A percentile compares a stretch with the other conserved stretches of the same genome.
Conservation (phyloP, 1,284 basidiomycete genomes). For the Anthracocystis walkeri region DNA sequence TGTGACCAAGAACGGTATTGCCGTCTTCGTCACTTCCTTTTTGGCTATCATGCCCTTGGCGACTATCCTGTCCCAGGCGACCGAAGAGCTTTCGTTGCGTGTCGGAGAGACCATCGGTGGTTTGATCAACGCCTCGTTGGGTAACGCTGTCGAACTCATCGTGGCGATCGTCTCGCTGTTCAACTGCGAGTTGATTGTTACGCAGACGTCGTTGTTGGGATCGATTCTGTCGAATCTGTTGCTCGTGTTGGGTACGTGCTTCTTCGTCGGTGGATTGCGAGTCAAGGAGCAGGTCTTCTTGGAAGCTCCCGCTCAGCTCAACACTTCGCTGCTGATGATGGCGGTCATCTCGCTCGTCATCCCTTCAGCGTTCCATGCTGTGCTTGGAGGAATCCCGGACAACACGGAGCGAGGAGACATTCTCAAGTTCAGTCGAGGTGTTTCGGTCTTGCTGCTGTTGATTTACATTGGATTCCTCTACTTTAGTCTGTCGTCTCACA, state of each 20-base stretch:
- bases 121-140: slow-evolving; percentile 63
- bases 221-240: slow-evolving; percentile 62
- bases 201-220: slow-evolving; percentile 61
- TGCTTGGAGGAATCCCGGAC: slow-evolving; percentile 53
- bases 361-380: slow-evolving; percentile 62
- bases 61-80: slow-evolving; percentile 58
- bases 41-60: slow-evolving; percentile 64
- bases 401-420: slow-evolving; percentile 54
- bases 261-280: slow-evolving; percentile 62
- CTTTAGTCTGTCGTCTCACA: slow-evolving; percentile 56
- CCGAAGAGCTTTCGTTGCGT: slow-evolving; percentile 62
- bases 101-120: slow-evolving; percentile 65
- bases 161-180: slow-evolving; percentile 65
- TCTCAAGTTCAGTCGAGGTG: slow-evolving; percentile 58
- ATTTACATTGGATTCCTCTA: slow-evolving; percentile 63
- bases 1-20: slow-evolving; percentile 40
- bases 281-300: slow-evolving; percentile 58
- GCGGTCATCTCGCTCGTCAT: slow-evolving; percentile 65
- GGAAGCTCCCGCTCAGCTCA: slow-evolving; percentile 53
- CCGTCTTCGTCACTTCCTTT: slow-evolving; percentile 59
- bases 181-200: slow-evolving; percentile 62
- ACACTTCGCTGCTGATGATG: slow-evolving; percentile 58
- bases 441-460: slow-evolving; percentile 55
- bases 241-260: slow-evolving; percentile 61
- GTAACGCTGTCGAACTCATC: slow-evolving; percentile 64